phyloP scores from a whole-genome alignment of 1,284 basidiomycete species.

The Cryptococcus jaspeensis region DNA sequence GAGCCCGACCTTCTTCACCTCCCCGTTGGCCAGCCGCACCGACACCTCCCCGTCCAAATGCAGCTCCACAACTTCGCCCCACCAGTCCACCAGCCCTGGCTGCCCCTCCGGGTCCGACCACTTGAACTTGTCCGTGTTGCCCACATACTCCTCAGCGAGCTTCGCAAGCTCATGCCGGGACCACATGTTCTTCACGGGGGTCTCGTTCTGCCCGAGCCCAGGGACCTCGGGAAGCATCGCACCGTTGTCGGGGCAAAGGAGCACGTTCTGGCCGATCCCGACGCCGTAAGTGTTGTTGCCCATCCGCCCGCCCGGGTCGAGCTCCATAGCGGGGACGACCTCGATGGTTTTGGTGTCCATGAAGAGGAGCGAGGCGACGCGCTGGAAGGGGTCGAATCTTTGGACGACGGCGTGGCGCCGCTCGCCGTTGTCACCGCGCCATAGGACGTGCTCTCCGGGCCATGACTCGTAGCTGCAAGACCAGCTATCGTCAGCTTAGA shows the following conservation, averaged over 20 bases:
- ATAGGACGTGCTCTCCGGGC: constrained; percentile 89
- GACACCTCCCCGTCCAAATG: constrained; percentile 48
- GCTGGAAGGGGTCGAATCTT: constrained; percentile 66
- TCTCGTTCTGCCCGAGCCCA: constrained; percentile 31
- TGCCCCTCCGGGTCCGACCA: constrained; percentile 22
- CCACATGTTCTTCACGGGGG: constrained; percentile 22
- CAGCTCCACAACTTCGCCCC: constrained; percentile 52
- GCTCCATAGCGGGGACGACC: constrained; percentile 77
- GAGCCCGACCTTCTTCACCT: constrained; percentile 14
- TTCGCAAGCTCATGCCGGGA: constrained; percentile 24
- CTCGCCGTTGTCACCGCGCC: constrained; percentile 69
- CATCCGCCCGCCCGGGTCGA: constrained; percentile 62
- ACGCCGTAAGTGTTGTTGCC: constrained; percentile 66
- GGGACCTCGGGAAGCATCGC: constrained; percentile 38
- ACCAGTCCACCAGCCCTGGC: constrained; percentile 49
- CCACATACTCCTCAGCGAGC: constrained; percentile 16
- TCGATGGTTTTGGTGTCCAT: constrained; percentile 53
- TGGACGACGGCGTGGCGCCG: constrained; percentile 71
- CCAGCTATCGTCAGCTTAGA: constrained; percentile 6
- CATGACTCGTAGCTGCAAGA: constrained; percentile 48
- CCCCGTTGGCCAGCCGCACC: constrained; percentile 44
- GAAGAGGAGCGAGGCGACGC: constrained; percentile 60
- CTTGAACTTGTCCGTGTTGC: constrained; percentile 9
- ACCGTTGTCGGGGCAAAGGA: constrained; percentile 56
- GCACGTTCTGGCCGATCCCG: constrained; percentile 76